Conservation (phyloP, 306 rosid species). For the Rosa persica region DNA sequence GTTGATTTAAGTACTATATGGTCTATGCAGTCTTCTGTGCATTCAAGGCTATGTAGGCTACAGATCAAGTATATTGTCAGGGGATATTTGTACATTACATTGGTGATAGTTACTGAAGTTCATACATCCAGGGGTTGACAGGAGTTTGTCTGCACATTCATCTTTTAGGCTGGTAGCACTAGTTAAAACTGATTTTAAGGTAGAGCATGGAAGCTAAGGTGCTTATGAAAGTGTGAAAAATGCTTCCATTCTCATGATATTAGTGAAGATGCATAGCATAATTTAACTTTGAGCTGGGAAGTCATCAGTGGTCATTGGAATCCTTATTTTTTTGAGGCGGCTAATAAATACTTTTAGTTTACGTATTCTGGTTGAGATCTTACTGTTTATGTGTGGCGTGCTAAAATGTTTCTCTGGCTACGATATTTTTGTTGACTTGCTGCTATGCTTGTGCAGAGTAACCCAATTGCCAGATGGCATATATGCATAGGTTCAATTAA, state of each 20-base stretch:
- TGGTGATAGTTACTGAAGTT: background rate
- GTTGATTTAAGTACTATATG: too few species aligned
- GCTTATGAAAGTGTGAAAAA: background rate
- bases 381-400: background rate
- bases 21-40: too few species aligned
- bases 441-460: slow-evolving; percentile 58
- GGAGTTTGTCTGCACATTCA: slow-evolving; percentile 5
- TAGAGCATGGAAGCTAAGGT: background rate
- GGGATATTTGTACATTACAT: background rate
- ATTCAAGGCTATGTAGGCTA: background rate
- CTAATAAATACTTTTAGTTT: background rate
- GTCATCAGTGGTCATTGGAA: background rate
- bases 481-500: slow-evolving; percentile 89
- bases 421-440: slow-evolving; percentile 10
- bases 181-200: background rate
- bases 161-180: background rate
- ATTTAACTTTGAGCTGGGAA: background rate
- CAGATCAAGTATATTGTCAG: background rate
- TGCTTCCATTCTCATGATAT: background rate
- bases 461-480: slow-evolving; percentile 97
- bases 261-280: background rate
- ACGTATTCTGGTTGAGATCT: background rate
- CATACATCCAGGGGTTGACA: background rate
- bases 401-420: background rate
- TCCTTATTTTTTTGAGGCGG: background rate